phyloP scores from a whole-genome alignment of 2,329 filamentous ascomycete genomes.

The Sporothrix schenckii region DNA sequence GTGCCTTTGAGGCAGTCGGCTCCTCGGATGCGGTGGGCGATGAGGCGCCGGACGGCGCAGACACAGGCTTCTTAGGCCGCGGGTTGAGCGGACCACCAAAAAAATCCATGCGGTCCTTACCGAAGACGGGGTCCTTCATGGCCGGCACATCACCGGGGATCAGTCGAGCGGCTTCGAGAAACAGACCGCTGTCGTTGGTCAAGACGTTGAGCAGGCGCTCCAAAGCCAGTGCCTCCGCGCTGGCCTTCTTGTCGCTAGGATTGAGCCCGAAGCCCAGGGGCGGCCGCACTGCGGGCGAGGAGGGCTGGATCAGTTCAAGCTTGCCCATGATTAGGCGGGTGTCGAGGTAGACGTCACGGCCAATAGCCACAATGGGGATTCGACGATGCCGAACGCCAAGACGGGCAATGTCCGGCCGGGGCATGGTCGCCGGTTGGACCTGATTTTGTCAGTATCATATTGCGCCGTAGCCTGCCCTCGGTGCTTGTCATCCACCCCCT shows the following conservation, averaged over 20 bases:
- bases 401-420: conserved; percentile 64
- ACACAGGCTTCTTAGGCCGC: neutral
- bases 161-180: conserved; percentile 55
- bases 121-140: conserved; percentile 61
- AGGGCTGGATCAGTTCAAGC: conserved; percentile 59
- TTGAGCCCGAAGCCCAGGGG: conserved; percentile 45
- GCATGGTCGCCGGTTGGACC: conserved; percentile 68
- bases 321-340: conserved; percentile 68
- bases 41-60: neutral
- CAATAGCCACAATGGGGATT: conserved; percentile 69
- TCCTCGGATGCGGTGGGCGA: neutral
- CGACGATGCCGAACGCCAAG: conserved; percentile 69
- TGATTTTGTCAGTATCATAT: conserved; percentile 39
- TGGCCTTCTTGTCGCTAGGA: conserved; percentile 39
- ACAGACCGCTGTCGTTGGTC: conserved; percentile 61
- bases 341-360: conserved; percentile 69
- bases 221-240: conserved; percentile 50
- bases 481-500: too few species aligned
- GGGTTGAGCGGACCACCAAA: conserved; percentile 33
- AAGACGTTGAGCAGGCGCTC: conserved; percentile 60
- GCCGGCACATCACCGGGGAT: conserved; percentile 60
- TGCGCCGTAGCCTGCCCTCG: neutral
- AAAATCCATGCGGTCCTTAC: conserved; percentile 57
- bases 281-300: conserved; percentile 46
- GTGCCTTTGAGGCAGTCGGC: conserved; percentile 29